Evolutionary conservation across 116 monocot species (phyloP), one percentile per base, ranked within the genome.

Genomic region (Zostera marina): DNA sequence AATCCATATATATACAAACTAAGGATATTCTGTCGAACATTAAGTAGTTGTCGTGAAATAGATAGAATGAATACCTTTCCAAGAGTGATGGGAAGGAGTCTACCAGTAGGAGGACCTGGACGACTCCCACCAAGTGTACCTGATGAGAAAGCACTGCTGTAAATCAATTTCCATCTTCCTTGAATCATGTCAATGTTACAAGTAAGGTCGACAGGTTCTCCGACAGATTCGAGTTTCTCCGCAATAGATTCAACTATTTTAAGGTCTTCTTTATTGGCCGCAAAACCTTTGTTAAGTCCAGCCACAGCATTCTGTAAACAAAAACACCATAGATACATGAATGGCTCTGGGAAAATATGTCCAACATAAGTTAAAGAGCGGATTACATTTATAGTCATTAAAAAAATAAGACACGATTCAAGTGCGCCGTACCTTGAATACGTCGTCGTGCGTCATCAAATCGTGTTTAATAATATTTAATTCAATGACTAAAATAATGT

Each of bases 111-210:
- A 49, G 84, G 93, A 12, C 93, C 93, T 10, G 93, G 88, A 20
- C 88, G 81, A 66, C 88, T 93, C 3, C 93, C 93, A 58, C 93
- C 88, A 24, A 93, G 68, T 1, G 88, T 81, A 11, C 81, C 69
- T 24, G 93, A 93, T 20, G 93, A 93, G 75, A 88, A 93, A 53
- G 79, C 88, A 66, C 93, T 93, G 61, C 88, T 93, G 47, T 88
- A 93, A n/a, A 88, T 49, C 24, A 93, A 67, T 61, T 75, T 84
- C 93, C 93, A 93, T 52, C 76, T 72, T 23, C 93, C 93, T 60
- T 93, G 93, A 12, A 93, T 80, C 66, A 79, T 93, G 70, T 93
- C 93, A 15, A 84, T 49, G 52, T 88, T 77, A 41, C 65, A 71
- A 6, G 57, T 60, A 44, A 93, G 81, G 67, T 88, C 81, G 42